Evolutionary conservation across 2,329 filamentous ascomycete species (phyloP).

Genomic region (Boeremia lycopersici): DNA sequence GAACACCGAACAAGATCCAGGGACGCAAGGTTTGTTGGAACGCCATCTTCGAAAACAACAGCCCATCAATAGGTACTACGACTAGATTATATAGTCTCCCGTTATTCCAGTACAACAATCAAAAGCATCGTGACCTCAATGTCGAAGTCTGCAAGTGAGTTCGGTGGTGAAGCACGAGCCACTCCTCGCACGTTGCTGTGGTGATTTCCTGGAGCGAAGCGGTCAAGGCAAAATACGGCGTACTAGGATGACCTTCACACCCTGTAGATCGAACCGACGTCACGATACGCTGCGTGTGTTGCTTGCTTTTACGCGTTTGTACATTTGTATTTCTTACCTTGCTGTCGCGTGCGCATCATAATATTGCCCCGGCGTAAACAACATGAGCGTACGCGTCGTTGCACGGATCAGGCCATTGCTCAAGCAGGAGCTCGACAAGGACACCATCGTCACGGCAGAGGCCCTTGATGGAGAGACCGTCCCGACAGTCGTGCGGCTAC

Average conservation of each 20-base stretch:
- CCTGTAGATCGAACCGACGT: conserved; percentile 34
- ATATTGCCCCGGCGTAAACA: conserved; percentile 19
- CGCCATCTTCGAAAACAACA: background rate
- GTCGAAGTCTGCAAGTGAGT: background rate
- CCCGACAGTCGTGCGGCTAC: conserved; percentile 79
- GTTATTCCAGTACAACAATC: background rate
- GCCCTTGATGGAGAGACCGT: conserved; percentile 47
- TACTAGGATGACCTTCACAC: conserved; percentile 17
- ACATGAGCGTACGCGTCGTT: conserved; percentile 77
- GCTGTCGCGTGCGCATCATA: conserved; percentile 12
- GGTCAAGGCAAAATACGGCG: conserved; percentile 16
- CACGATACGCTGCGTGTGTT: conserved; percentile 38
- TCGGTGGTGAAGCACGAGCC: conserved; percentile 20
- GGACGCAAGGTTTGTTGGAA: background rate
- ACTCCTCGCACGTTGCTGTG: conserved; percentile 5
- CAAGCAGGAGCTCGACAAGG: conserved; percentile 82
- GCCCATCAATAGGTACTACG: background rate
- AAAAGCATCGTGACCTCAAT: background rate
- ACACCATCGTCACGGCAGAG: conserved; percentile 77
- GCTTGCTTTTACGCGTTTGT: conserved; percentile 38
- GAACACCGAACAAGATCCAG: background rate
- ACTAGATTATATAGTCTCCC: background rate
- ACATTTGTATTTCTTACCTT: conserved; percentile 24
- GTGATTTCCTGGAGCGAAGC: conserved; percentile 11
- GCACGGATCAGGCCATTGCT: conserved; percentile 89